Evolutionary conservation across 768 basidiomycete species (phyloP).

Genomic region (Hygrocybe punicea): DNA sequence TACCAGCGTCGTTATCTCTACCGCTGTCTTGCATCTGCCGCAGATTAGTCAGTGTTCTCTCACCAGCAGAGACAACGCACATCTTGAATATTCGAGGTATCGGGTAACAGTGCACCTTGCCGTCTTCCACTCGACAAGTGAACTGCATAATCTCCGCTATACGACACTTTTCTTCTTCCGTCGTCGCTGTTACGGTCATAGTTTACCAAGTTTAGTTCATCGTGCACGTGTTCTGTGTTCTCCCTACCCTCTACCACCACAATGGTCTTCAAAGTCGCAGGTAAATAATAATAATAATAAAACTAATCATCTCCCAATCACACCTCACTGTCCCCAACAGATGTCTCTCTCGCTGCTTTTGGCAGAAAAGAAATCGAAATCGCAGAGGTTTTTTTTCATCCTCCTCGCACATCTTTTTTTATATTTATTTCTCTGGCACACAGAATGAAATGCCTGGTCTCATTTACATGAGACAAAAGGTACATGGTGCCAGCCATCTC

Average conservation of each 20-base stretch:
- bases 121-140: constrained; percentile 48
- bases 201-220: not conserved
- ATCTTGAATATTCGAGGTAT: constrained; percentile 71
- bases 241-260: constrained; percentile 38
- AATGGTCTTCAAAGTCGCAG: constrained; percentile 93
- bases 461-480: constrained; percentile 89
- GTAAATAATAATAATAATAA: too few relatives aligned
- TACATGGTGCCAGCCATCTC: constrained; percentile 28
- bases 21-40: constrained; percentile 67
- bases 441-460: constrained; percentile 95
- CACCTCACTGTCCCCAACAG: constrained; percentile 38
- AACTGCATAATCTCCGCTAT: constrained; percentile 73
- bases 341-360: constrained; percentile 96
- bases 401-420: constrained; percentile 13
- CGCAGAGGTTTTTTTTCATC: constrained; percentile 69
- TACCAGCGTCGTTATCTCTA: constrained; percentile 55
- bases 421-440: not conserved
- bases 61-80: constrained; percentile 38
- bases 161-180: constrained; percentile 42
- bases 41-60: constrained; percentile 1
- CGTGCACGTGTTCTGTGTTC: constrained; percentile 16
- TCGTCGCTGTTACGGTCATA: not conserved
- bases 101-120: constrained; percentile 60
- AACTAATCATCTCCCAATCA: not conserved
- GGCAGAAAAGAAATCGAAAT: constrained; percentile 99